Evolutionary conservation across 306 rosid species (phyloP).

Genomic region (Sicyos edulis): DNA sequence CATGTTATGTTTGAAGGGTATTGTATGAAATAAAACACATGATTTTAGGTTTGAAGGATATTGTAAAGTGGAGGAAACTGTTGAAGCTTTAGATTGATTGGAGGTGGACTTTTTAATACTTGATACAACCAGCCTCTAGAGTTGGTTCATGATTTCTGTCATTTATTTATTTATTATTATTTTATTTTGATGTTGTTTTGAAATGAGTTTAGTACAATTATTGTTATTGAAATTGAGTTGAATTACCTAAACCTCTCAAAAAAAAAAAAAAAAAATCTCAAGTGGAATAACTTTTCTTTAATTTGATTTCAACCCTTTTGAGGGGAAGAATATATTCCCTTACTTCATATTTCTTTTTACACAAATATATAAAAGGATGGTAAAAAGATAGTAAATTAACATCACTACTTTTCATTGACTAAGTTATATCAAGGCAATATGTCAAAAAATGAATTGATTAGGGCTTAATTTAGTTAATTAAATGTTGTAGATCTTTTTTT

Average conservation of each 20-base stretch:
- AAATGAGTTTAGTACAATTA: not conserved
- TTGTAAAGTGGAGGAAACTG: not conserved
- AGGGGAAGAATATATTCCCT: not conserved
- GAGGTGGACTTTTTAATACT: not conserved
- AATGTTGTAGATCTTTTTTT: too few relatives aligned
- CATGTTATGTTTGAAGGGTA: too few relatives aligned
- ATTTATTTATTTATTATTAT: too few relatives aligned
- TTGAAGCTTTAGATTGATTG: not conserved
- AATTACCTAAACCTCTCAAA: not conserved
- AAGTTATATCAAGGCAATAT: not conserved
- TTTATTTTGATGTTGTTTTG: not conserved
- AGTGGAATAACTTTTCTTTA: not conserved
- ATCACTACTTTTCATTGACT: not conserved
- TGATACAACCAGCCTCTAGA: not conserved
- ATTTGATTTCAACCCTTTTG: not conserved
- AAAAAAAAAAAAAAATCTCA: too few relatives aligned
- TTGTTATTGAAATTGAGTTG: not conserved
- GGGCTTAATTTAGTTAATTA: not conserved
- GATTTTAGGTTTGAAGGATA: not conserved
- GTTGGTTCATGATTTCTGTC: not conserved
- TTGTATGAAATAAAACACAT: not conserved
- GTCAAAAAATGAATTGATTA: not conserved
- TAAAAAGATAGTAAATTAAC: not conserved
- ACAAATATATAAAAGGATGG: not conserved
- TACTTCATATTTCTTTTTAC: not conserved